Evolutionary conservation across 192 early-diverging fungal genomes (phyloP).

Genomic region (Coemansia sp.): DNA sequence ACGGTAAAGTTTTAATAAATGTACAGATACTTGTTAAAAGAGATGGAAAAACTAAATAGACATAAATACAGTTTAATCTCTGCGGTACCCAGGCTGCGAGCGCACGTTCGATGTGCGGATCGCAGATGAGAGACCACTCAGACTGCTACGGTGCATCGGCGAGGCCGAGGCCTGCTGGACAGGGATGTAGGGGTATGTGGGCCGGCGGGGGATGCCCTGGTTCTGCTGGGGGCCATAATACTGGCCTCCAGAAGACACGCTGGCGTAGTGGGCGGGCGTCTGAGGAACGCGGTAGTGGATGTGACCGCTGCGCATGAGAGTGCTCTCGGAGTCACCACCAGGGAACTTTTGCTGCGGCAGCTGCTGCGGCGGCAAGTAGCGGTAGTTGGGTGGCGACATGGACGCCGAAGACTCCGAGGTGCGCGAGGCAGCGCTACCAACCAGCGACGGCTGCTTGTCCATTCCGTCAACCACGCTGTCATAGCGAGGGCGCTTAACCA

Average conservation of each 20-base stretch:
- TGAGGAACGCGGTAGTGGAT: not conserved
- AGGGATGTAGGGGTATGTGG: not conserved
- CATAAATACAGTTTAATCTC: constrained; percentile 5
- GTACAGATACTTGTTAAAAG: not conserved
- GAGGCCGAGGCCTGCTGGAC: not conserved
- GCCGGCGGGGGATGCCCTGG: not conserved
- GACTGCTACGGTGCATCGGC: constrained; percentile 19
- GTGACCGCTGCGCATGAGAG: not conserved
- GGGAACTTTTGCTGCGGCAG: constrained; percentile 1
- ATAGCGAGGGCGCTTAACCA: constrained; percentile 30
- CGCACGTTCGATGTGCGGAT: constrained; percentile 21
- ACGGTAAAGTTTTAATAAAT: not conserved
- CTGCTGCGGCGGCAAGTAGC: not conserved
- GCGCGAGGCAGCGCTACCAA: not conserved
- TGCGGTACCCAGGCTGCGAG: constrained; percentile 14
- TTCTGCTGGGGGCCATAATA: not conserved
- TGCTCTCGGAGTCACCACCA: not conserved
- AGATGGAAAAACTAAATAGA: not conserved
- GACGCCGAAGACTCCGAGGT: constrained; percentile 1
- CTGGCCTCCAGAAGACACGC: not conserved
- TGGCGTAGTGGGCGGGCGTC: not conserved
- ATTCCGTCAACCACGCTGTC: constrained; percentile 46
- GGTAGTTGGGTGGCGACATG: not conserved
- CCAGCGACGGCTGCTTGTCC: constrained; percentile 17
- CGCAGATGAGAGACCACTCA: constrained; percentile 12